Evolutionary conservation across 768 basidiomycete genomes (phyloP).

Genomic region (Nidularia pulvinata): DNA sequence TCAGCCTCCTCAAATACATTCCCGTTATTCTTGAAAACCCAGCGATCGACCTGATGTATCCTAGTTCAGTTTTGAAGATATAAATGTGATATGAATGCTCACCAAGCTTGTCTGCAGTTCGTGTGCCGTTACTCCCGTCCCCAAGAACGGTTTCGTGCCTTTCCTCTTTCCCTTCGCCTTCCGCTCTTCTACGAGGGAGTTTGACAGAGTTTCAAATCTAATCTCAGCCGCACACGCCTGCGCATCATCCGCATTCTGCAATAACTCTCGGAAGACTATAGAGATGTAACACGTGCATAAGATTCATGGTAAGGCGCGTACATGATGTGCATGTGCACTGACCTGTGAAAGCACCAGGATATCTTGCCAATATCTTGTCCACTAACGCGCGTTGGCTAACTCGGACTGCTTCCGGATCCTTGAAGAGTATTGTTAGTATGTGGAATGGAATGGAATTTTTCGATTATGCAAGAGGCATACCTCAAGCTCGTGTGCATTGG

Average conservation of each 20-base stretch:
- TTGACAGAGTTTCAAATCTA: constrained; percentile 76
- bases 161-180: constrained; percentile 2
- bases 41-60: constrained; percentile 62
- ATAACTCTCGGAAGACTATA: constrained; percentile 75
- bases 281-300: no score
- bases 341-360: constrained; percentile 97
- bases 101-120: background rate
- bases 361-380: constrained; percentile 95
- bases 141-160: background rate
- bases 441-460: no score
- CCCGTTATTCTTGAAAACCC: constrained; percentile 91
- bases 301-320: no score
- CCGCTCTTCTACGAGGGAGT: constrained; percentile 36
- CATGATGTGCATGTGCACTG: no score
- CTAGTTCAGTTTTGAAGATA: no score
- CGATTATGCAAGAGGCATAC: background rate
- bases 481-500: background rate
- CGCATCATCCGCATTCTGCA: constrained; percentile 97
- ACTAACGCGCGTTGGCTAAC: constrained; percentile 97
- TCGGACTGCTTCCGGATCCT: constrained; percentile 85
- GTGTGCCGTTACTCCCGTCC: background rate
- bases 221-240: constrained; percentile 77
- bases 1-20: constrained; percentile 81
- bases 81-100: background rate
- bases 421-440: no score